A percentile compares a stretch with the other conserved stretches of the same genome.
These are phyloP conservation scores for Tricharina praecox DNA, from an alignment of 495 filamentous ascomycete genomes.

Conservation along the genomic window DNA sequence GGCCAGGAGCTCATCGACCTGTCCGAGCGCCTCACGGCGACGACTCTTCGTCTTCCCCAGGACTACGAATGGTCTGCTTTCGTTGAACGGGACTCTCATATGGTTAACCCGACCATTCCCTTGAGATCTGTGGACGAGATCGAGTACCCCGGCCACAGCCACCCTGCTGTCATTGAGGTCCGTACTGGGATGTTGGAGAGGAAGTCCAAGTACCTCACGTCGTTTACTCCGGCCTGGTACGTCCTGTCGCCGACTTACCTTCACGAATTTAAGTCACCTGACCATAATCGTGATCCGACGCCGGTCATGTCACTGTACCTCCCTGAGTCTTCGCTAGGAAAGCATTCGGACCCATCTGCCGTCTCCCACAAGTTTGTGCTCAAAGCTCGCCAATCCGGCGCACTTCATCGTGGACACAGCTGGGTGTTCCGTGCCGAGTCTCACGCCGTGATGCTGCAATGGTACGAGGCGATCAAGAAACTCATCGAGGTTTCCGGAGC, in stretches of 20 bases:
- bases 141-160: conserved; percentile 81
- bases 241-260: conserved; percentile 90
- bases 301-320: conserved; percentile 95
- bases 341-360: conserved; percentile 66
- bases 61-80: conserved; percentile 83
- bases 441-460: conserved; percentile 90
- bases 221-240: conserved; percentile 96
- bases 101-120: conserved; percentile 71
- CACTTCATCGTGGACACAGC: conserved; percentile 85
- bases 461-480: conserved; percentile 82
- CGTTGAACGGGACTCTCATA: conserved; percentile 63
- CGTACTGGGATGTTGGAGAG: conserved; percentile 81
- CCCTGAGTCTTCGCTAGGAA: conserved; percentile 85
- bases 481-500: conserved; percentile 79
- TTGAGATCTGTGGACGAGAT: conserved; percentile 67
- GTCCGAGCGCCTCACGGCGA: conserved; percentile 64
- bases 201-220: conserved; percentile 98
- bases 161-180: conserved; percentile 73
- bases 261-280: conserved; percentile 60
- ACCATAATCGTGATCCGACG: conserved; percentile 47
- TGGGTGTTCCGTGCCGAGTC: conserved; percentile 97
- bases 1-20: conserved; percentile 63
- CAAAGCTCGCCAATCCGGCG: conserved; percentile 82
- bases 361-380: conserved; percentile 97
- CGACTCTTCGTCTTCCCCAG: conserved; percentile 74